These are phyloP conservation scores for Metschnikowia baotianmanensis DNA, from an alignment of 805 yeast genomes.

Conservation along the genomic window DNA sequence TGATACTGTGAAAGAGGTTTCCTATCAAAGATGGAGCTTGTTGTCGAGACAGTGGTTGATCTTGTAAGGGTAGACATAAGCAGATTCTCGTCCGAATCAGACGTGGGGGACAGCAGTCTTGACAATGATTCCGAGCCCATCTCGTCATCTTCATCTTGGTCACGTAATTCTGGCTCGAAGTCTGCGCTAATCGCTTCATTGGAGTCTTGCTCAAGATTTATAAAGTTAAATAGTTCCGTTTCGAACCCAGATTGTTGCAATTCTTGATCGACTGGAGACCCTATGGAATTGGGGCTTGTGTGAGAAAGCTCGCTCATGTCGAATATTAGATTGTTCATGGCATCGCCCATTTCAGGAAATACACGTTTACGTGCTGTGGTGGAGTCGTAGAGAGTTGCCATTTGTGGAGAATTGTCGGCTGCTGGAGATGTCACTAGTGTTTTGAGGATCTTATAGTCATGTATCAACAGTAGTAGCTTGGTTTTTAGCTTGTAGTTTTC, in stretches of 20 bases:
- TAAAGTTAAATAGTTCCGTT: conserved; percentile 23
- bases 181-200: conserved; percentile 13
- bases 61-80: conserved; percentile 41
- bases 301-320: conserved; percentile 30
- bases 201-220: conserved; percentile 27
- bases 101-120: conserved; percentile 38
- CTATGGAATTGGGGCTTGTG: conserved; percentile 14
- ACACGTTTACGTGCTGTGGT: conserved; percentile 20
- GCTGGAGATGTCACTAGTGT: conserved; percentile 25
- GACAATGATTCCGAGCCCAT: conserved; percentile 29
- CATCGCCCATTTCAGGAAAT: conserved; percentile 19
- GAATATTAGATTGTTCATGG: conserved; percentile 27
- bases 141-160: conserved; percentile 23
- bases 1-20: conserved; percentile 14
- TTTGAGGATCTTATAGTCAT: conserved; percentile 39
- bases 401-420: conserved; percentile 3
- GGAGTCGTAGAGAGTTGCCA: conserved; percentile 15
- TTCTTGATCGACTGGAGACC: conserved; percentile 10
- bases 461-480: conserved; percentile 34
- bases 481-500: conserved; percentile 38
- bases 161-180: conserved; percentile 10
- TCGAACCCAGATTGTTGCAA: conserved; percentile 10
- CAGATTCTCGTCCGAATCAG: conserved; percentile 32
- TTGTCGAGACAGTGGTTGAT: conserved; percentile 41
- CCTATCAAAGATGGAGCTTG: conserved; percentile 21